Evolutionary conservation across 2,329 filamentous ascomycete genomes (phyloP), one percentile per base, ranked within the genome.

Genomic region (Eurotiales sp.): DNA sequence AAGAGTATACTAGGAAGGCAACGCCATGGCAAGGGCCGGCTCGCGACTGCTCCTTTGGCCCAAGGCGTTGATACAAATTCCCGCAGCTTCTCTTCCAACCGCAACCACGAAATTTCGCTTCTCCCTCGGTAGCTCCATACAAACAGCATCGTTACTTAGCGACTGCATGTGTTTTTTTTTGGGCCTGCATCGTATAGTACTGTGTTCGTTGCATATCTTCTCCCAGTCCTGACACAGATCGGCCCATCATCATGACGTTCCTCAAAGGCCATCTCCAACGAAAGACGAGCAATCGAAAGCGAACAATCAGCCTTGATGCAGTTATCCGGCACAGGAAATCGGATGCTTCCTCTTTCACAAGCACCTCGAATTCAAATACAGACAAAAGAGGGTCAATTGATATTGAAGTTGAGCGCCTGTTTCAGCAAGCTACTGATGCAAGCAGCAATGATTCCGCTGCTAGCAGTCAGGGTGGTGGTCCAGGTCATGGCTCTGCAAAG

Each of bases 141-240:
- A n/a, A 17, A 57, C 50, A 58, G 54, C 54, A 58, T 57, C 53
- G 23, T 14, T 57, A 48, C 21, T 46, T 50, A 34, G 8, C 41
- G 61, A 65, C 61, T 61, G 61, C 55, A 57, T 65, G 64, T 65
- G 63, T 60, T 60, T 69, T 61, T 67, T n/a, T n/a, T n/a, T n/a
- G n/a, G 66, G 60, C 54, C 59, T 62, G 59, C 57, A 59, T 59
- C 72, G 83, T 71, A 77, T 95, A 87, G 83, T 95, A 90, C 75
- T 86, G 30, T 34, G 14, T 34, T 4, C 11, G 14, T 61, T 61
- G 53, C 51, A 65, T 62, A 55, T 68, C 64, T 69, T 69, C 68
- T 69, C 63, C 67, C 66, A 58, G 66, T 8, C 29, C 12, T 21
- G 14, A 36, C 32, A 21, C 22, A 17, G 36, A 25, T n/a, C 15